Percentiles rank a stretch among this genome's conserved stretches.
Evolutionary conservation across 441 rosid genomes (phyloP).

Genomic region (Brassica hybrid): DNA sequence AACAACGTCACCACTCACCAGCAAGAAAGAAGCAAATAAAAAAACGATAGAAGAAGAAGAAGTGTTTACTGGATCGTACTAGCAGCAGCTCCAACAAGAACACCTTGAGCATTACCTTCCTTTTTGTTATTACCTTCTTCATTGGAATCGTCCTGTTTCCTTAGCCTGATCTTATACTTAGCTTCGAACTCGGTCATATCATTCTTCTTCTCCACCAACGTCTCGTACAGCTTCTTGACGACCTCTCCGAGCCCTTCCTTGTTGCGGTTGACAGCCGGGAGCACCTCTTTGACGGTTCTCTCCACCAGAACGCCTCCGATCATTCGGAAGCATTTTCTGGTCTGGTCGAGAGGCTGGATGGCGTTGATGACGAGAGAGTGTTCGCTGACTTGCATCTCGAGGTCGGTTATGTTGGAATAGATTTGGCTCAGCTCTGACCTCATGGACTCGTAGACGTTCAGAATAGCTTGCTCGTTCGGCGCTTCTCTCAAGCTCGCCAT

Average conservation of each 20-base stretch:
- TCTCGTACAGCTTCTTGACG: slow-evolving; percentile 76
- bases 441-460: slow-evolving; percentile 65
- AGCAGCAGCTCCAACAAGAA: slow-evolving; percentile 90
- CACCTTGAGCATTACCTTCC: slow-evolving; percentile 95
- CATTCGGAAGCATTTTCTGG: slow-evolving; percentile 85
- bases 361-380: slow-evolving; percentile 85
- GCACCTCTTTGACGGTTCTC: slow-evolving; percentile 89
- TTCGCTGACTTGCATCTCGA: slow-evolving; percentile 95
- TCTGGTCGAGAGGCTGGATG: slow-evolving; percentile 81
- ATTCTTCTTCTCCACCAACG: slow-evolving; percentile 81
- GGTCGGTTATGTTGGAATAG: slow-evolving; percentile 87
- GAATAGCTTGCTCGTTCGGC: slow-evolving; percentile 74
- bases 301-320: slow-evolving; percentile 95
- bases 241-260: slow-evolving; percentile 94
- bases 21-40: not conserved
- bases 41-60: not conserved
- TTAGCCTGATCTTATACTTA: slow-evolving; percentile 81
- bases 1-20: not conserved
- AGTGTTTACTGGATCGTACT: slow-evolving; percentile 50
- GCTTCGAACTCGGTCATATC: slow-evolving; percentile 83
- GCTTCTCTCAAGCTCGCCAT: slow-evolving; percentile 70
- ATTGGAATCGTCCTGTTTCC: slow-evolving; percentile 62
- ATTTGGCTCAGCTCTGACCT: slow-evolving; percentile 86
- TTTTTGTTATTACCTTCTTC: slow-evolving; percentile 71
- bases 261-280: slow-evolving; percentile 90